These are phyloP conservation scores for Bombardia bombarda DNA, from an alignment of 495 filamentous ascomycete species.

Conservation along the genomic window DNA sequence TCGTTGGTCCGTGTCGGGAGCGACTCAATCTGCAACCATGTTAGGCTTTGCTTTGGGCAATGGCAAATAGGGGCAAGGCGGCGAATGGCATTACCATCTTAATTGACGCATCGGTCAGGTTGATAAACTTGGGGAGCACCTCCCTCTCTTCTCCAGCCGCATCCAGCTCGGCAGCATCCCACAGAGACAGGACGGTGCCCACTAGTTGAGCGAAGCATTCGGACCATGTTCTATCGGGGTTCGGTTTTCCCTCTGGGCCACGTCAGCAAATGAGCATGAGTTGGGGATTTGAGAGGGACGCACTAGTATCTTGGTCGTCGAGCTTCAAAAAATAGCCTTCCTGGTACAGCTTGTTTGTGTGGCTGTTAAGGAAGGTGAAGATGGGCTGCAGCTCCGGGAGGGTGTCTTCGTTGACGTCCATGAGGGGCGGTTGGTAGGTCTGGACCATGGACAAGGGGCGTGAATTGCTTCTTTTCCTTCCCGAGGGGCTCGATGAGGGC, in stretches of 20 bases:
- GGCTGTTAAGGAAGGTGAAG: constrained; percentile 89
- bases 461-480: constrained; percentile 28
- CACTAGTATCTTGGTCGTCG: constrained; percentile 86
- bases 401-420: constrained; percentile 78
- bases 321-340: constrained; percentile 97
- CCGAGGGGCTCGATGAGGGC: constrained; percentile 13
- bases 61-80: background rate
- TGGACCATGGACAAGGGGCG: constrained; percentile 59
- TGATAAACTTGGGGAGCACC: constrained; percentile 90
- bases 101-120: constrained; percentile 92
- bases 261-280: constrained; percentile 5
- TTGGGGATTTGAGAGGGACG: constrained; percentile 21
- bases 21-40: constrained; percentile 65
- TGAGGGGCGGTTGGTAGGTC: constrained; percentile 77
- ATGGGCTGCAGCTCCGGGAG: constrained; percentile 89
- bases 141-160: constrained; percentile 74
- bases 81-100: constrained; percentile 85
- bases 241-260: constrained; percentile 72
- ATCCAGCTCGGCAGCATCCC: constrained; percentile 93
- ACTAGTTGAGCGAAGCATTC: constrained; percentile 97
- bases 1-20: constrained; percentile 70
- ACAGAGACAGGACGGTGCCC: constrained; percentile 87
- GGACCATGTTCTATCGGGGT: constrained; percentile 79
- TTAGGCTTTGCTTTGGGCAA: background rate
- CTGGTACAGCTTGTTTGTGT: constrained; percentile 92